Percentiles rank a stretch among this genome's conserved stretches.
These are phyloP conservation scores for Plasmopara halstedii DNA, from an alignment of 352 stramenopile genomes.

Conservation along the genomic window DNA sequence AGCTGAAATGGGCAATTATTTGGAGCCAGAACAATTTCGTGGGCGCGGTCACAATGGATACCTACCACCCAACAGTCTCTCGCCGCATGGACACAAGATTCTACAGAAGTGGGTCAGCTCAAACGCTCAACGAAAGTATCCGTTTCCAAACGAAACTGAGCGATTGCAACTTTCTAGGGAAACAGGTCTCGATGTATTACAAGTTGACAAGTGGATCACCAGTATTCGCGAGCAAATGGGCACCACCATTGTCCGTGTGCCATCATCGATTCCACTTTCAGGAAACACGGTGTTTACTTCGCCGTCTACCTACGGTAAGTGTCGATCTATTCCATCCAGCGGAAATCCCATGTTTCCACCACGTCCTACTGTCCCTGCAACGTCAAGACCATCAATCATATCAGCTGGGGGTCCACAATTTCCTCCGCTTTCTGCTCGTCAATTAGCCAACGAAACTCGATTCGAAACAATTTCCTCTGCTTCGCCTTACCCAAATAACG, in stretches of 20 bases:
- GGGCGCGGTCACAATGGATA: conserved; percentile 35
- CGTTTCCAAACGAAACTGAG: conserved; percentile 54
- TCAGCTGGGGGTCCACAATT: conserved; percentile 46
- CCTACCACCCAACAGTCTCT: conserved; percentile 41
- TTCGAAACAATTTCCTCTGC: conserved; percentile 19
- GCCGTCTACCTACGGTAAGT: conserved; percentile 38
- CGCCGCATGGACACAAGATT: conserved; percentile 64
- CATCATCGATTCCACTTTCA: conserved; percentile 44
- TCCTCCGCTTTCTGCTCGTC: conserved; percentile 40
- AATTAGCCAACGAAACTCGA: conserved; percentile 26
- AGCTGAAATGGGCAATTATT: conserved; percentile 53
- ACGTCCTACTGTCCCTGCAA: conserved; percentile 21
- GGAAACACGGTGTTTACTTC: conserved; percentile 56
- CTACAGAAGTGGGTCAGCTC: conserved; percentile 73
- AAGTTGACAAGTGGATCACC: conserved; percentile 83
- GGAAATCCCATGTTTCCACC: conserved; percentile 71
- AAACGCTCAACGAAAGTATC: conserved; percentile 54
- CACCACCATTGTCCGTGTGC: conserved; percentile 6
- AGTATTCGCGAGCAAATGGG: conserved; percentile 63
- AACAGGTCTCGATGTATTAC: conserved; percentile 65
- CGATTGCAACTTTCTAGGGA: conserved; percentile 69
- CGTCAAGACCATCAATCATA: conserved; percentile 43
- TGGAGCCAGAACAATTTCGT: conserved; percentile 58
- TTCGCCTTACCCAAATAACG: conserved; percentile 22
- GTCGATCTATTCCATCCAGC: conserved; percentile 51